Conservation (phyloP, 2,329 filamentous ascomycete species). For the Huntiella savannae region DNA sequence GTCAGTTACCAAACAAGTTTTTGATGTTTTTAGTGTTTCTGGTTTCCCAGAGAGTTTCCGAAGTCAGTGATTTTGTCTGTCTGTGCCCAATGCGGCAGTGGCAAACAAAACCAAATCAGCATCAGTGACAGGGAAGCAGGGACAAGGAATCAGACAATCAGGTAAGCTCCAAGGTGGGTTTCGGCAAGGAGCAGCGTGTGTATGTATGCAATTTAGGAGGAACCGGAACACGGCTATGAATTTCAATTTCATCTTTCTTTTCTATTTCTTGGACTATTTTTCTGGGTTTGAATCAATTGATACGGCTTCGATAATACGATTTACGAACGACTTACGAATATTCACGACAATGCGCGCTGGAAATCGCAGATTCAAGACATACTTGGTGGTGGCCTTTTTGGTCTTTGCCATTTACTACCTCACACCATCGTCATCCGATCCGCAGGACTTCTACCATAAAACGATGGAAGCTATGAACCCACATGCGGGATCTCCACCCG, state of each 20-base stretch:
- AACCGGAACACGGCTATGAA: too few relatives aligned
- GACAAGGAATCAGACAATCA: too few relatives aligned
- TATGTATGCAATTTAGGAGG: too few relatives aligned
- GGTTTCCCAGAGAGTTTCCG: too few relatives aligned
- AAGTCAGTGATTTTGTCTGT: too few relatives aligned
- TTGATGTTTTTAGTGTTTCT: too few relatives aligned
- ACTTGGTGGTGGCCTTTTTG: constrained; percentile 5
- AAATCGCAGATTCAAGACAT: constrained; percentile 7
- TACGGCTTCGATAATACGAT: not conserved
- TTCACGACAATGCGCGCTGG: constrained; percentile 7
- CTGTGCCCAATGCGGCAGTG: too few relatives aligned
- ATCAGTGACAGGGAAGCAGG: too few relatives aligned
- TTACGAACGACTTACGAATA: not conserved
- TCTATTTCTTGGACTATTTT: not conserved
- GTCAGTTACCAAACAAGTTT: too few relatives aligned
- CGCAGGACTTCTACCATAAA: constrained; percentile 39
- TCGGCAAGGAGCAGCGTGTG: too few relatives aligned
- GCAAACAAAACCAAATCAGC: too few relatives aligned
- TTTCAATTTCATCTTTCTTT: not conserved
- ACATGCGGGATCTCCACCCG: constrained; percentile 14
- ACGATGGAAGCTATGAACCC: constrained; percentile 35
- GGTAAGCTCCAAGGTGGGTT: too few relatives aligned
- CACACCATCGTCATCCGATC: constrained; percentile 8
- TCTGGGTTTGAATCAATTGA: not conserved
- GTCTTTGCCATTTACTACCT: constrained; percentile 11